These are phyloP conservation scores for Pythium utonaiense DNA, from an alignment of 352 stramenopile species.

Conservation along the genomic window DNA sequence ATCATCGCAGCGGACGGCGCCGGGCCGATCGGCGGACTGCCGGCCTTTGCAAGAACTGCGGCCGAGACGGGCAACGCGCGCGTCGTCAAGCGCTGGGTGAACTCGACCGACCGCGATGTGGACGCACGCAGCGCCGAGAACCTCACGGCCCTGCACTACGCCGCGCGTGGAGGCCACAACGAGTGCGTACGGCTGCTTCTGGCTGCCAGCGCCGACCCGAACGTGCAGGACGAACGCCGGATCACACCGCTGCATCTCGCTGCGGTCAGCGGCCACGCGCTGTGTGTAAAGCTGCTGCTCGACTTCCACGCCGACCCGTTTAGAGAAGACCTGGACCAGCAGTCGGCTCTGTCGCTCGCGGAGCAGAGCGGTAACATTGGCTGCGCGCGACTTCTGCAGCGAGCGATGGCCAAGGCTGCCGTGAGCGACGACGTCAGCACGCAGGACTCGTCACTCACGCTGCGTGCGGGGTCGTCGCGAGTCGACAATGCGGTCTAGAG, in stretches of 20 bases:
- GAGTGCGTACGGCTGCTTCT: conserved; percentile 72
- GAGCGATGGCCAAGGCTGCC: conserved; percentile 69
- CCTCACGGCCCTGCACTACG: conserved; percentile 77
- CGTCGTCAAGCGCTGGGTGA: conserved; percentile 79
- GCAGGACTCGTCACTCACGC: conserved; percentile 41
- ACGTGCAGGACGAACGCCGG: conserved; percentile 66
- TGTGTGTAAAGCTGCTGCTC: conserved; percentile 79
- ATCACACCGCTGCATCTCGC: conserved; percentile 77
- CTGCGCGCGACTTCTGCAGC: conserved; percentile 66
- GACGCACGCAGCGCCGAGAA: conserved; percentile 72
- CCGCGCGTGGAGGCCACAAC: conserved; percentile 68
- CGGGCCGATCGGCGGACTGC: conserved; percentile 36
- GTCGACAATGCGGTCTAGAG: conserved; percentile 72
- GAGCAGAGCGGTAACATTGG: conserved; percentile 77
- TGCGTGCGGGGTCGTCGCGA: conserved; percentile 51
- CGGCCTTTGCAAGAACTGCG: conserved; percentile 58
- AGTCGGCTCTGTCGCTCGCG: conserved; percentile 58
- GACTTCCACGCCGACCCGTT: conserved; percentile 81
- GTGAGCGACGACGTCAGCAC: conserved; percentile 35
- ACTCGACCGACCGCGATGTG: conserved; percentile 61
- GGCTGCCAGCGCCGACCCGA: conserved; percentile 54
- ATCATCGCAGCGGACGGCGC: conserved; percentile 25
- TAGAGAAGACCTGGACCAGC: conserved; percentile 73
- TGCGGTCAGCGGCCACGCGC: conserved; percentile 61
- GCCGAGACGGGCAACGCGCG: conserved; percentile 71